Conservation (phyloP, 345 rosid species). For the Murraya koenigii region DNA sequence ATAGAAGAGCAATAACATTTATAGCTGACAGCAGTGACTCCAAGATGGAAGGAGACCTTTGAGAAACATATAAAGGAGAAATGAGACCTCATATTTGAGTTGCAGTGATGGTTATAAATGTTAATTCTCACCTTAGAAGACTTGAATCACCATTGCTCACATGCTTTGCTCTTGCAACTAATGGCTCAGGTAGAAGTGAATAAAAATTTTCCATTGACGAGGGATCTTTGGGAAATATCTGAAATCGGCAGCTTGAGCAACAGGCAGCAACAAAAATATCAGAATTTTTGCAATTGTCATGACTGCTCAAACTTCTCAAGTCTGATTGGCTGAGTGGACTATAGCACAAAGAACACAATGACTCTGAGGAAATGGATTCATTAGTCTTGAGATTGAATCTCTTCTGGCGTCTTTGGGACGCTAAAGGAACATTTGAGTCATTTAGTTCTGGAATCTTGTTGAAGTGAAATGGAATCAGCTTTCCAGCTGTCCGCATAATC, state of each 20-base stretch:
- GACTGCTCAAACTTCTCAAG: slow-evolving; percentile 25
- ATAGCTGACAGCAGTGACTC: neutral
- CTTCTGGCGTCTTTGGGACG: slow-evolving; percentile 76
- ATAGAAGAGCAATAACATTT: neutral
- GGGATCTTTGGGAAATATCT: slow-evolving; percentile 73
- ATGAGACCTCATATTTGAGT: neutral
- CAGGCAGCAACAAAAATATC: slow-evolving; percentile 44
- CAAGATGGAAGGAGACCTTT: neutral
- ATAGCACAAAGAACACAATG: slow-evolving; percentile 77
- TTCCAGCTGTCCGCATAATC: slow-evolving; percentile 85
- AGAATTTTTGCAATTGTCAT: slow-evolving; percentile 18
- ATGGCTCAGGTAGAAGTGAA: slow-evolving; percentile 49
- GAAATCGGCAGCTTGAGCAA: slow-evolving; percentile 87
- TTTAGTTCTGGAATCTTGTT: slow-evolving; percentile 75
- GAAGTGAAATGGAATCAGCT: slow-evolving; percentile 88
- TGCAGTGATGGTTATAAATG: neutral
- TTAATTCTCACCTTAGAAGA: slow-evolving; percentile 58
- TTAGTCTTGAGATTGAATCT: slow-evolving; percentile 55
- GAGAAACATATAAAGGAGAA: neutral
- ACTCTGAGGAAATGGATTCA: slow-evolving; percentile 70
- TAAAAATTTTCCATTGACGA: slow-evolving; percentile 51
- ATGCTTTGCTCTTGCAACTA: slow-evolving; percentile 45
- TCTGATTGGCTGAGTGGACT: slow-evolving; percentile 55
- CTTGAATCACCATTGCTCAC: slow-evolving; percentile 22
- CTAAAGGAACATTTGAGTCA: slow-evolving; percentile 62